phyloP scores from a whole-genome alignment of 495 filamentous ascomycete genomes.

The Aspergillus diversus region DNA sequence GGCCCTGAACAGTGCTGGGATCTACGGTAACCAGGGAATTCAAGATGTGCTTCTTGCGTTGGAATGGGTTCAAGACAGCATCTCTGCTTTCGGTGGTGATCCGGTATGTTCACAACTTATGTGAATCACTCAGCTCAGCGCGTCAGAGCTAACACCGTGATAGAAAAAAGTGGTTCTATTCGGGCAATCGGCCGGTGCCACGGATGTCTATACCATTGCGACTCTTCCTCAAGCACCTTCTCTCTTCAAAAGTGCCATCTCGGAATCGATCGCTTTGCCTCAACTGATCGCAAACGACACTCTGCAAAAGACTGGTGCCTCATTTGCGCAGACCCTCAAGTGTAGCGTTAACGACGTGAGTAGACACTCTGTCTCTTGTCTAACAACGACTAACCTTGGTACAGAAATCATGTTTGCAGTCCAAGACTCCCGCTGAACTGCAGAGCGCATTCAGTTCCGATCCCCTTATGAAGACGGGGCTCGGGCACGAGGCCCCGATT shows the following conservation, averaged over 20 bases:
- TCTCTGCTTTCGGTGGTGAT: constrained; percentile 38
- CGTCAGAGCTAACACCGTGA: constrained; percentile 1
- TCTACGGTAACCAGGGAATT: constrained; percentile 34
- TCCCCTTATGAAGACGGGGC: constrained; percentile 14
- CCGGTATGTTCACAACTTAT: constrained; percentile 24
- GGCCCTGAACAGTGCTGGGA: constrained; percentile 30
- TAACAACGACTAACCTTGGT: constrained; percentile 15
- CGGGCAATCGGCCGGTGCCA: constrained; percentile 46
- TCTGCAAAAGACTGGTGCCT: constrained; percentile 20
- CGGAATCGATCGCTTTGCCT: constrained; percentile 39
- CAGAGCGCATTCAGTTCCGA: constrained; percentile 21
- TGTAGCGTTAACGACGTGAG: constrained; percentile 33
- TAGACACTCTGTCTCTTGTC: neutral
- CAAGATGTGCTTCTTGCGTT: constrained; percentile 33
- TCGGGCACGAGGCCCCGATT: constrained; percentile 7
- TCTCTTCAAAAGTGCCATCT: constrained; percentile 36
- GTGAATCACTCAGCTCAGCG: no score
- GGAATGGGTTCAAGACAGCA: constrained; percentile 38
- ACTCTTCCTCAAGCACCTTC: constrained; percentile 39
- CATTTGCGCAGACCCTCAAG: constrained; percentile 32
- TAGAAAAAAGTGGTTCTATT: constrained; percentile 42
- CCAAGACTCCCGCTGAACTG: constrained; percentile 20
- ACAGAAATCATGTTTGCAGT: constrained; percentile 29
- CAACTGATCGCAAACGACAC: constrained; percentile 22
- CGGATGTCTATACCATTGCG: constrained; percentile 33